Evolutionary conservation across 164 flowering plant genomes (phyloP).

Genomic region (Akebia trifoliata): DNA sequence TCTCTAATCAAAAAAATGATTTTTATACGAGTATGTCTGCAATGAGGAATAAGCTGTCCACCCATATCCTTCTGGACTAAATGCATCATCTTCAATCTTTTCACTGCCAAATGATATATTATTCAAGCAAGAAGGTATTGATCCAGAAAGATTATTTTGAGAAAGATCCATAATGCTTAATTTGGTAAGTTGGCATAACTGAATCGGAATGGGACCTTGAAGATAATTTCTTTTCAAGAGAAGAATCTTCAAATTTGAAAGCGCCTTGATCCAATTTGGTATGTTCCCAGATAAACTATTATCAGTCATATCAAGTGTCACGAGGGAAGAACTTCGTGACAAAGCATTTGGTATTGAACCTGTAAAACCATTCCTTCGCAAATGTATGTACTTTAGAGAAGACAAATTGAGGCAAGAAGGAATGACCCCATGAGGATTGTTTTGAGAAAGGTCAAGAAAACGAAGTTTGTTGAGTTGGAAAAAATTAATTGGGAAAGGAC

Average conservation of each 20-base stretch:
- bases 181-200: constrained; percentile 6
- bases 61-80: neutral
- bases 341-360: constrained; percentile 2
- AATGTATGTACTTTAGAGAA: neutral
- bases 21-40: no score
- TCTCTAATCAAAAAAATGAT: no score
- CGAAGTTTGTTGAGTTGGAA: neutral
- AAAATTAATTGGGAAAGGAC: neutral
- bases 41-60: neutral
- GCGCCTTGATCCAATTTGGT: constrained; percentile 3
- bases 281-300: constrained; percentile 17
- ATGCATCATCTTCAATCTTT: neutral
- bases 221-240: constrained; percentile 9
- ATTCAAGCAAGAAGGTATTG: constrained; percentile 10
- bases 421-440: neutral
- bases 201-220: constrained; percentile 11
- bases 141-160: constrained; percentile 13
- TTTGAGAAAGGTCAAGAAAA: constrained; percentile 2
- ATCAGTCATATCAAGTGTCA: constrained; percentile 1
- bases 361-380: constrained; percentile 5
- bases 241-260: neutral
- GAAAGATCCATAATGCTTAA: constrained; percentile 17
- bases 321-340: neutral
- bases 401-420: constrained; percentile 9
- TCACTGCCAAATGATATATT: constrained; percentile 6